phyloP scores from a whole-genome alignment of 2,329 filamentous ascomycete species.

The Beauveria caledonica region DNA sequence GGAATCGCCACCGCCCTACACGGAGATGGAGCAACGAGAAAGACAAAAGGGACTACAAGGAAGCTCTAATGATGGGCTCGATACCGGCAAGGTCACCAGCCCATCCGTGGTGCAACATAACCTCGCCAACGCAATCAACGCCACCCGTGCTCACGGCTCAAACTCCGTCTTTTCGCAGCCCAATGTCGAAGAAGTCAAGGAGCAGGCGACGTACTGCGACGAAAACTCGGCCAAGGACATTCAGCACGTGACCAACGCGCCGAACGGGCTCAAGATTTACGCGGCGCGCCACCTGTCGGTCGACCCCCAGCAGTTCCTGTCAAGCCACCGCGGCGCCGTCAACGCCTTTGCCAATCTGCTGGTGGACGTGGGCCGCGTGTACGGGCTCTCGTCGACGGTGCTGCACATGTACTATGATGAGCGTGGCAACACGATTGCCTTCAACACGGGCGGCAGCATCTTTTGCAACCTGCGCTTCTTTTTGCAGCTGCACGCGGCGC shows the following conservation, averaged over 20 bases:
- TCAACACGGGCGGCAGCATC: conserved; percentile 78
- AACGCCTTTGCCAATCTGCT: conserved; percentile 63
- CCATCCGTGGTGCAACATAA: conserved; percentile 58
- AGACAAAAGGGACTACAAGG: conserved; percentile 13
- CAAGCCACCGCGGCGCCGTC: conserved; percentile 51
- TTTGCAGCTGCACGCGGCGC: conserved; percentile 60
- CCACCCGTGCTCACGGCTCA: conserved; percentile 70
- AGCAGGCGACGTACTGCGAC: conserved; percentile 83
- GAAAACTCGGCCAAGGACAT: conserved; percentile 66
- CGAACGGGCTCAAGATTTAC: conserved; percentile 68
- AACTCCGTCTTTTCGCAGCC: conserved; percentile 65
- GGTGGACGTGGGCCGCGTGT: conserved; percentile 61
- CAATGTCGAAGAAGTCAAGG: conserved; percentile 63
- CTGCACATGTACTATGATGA: conserved; percentile 87
- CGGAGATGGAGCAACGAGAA: not conserved
- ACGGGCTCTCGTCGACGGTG: conserved; percentile 57
- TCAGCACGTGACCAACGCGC: conserved; percentile 58
- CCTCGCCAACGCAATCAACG: conserved; percentile 68
- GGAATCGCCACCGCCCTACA: conserved; percentile 29
- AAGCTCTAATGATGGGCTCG: conserved; percentile 21
- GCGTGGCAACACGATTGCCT: conserved; percentile 74
- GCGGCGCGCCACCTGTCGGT: conserved; percentile 46
- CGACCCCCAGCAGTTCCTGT: conserved; percentile 47
- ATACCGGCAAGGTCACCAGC: conserved; percentile 49
- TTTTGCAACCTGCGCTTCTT: conserved; percentile 95